Evolutionary conservation across 1,284 basidiomycete genomes (phyloP).

Genomic region (Pseudozyma tsukubaensis): DNA sequence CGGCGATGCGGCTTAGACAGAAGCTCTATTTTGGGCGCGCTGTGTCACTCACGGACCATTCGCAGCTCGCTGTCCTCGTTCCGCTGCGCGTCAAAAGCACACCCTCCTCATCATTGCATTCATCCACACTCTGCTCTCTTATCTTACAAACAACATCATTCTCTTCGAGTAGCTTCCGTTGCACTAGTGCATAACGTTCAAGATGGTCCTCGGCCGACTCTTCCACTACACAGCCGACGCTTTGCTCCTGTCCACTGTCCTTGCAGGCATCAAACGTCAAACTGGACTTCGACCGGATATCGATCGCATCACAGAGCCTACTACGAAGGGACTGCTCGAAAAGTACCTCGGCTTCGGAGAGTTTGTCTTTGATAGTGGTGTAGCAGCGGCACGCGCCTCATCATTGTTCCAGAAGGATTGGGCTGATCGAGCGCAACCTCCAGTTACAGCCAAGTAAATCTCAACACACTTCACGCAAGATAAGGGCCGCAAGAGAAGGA

Average conservation of each 20-base stretch:
- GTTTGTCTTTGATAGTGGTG: conserved; percentile 77
- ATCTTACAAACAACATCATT: background rate
- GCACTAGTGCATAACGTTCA: background rate
- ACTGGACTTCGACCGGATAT: conserved; percentile 57
- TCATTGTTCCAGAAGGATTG: conserved; percentile 49
- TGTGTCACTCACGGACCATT: too few species aligned
- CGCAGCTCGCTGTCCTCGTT: too few species aligned
- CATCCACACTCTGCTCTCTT: background rate
- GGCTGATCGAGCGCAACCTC: conserved; percentile 18
- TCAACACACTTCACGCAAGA: too few species aligned
- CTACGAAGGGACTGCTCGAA: conserved; percentile 79
- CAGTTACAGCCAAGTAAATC: background rate
- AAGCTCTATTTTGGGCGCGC: too few species aligned
- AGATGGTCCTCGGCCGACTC: conserved; percentile 75
- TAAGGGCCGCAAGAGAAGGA: too few species aligned
- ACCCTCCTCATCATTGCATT: background rate
- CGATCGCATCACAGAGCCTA: conserved; percentile 73
- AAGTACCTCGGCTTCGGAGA: conserved; percentile 88
- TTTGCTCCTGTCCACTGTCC: conserved; percentile 84
- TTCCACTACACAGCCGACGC: conserved; percentile 87
- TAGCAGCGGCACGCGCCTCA: conserved; percentile 57
- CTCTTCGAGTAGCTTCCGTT: background rate
- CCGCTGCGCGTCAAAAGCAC: too few species aligned
- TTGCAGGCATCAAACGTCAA: conserved; percentile 90
- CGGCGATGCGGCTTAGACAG: too few species aligned